Percentiles rank a stretch among this genome's conserved stretches.
Conservation (phyloP, 768 basidiomycete species). For the Multifurca ochricompacta region DNA sequence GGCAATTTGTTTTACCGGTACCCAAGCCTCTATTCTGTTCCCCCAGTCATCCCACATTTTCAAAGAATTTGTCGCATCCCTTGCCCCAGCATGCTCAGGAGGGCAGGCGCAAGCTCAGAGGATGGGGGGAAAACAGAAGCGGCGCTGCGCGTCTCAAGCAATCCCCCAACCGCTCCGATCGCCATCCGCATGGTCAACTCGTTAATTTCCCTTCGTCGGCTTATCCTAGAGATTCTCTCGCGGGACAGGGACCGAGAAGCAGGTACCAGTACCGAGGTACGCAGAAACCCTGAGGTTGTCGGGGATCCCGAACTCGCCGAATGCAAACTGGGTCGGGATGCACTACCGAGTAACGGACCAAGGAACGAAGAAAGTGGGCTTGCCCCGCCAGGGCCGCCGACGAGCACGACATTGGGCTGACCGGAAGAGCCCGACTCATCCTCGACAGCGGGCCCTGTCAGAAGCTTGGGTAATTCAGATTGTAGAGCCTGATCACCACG, state of each 20-base stretch:
- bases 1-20: constrained; percentile 60
- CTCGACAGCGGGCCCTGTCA: constrained; percentile 30
- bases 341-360: constrained; percentile 21
- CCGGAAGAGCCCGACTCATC: constrained; percentile 26
- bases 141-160: constrained; percentile 37
- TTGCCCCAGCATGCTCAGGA: constrained; percentile 3
- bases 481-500: constrained; percentile 48
- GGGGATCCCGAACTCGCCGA: constrained; percentile 13
- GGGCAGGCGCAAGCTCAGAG: neutral
- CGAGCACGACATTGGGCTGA: constrained; percentile 40
- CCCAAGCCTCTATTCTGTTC: constrained; percentile 58
- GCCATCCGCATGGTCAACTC: constrained; percentile 81
- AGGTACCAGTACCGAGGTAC: constrained; percentile 65
- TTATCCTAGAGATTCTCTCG: constrained; percentile 52
- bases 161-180: constrained; percentile 65
- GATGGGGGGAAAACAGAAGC: constrained; percentile 16
- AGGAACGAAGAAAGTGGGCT: constrained; percentile 32
- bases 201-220: constrained; percentile 66
- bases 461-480: constrained; percentile 56
- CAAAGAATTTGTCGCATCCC: constrained; percentile 23
- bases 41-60: constrained; percentile 63
- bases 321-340: constrained; percentile 20
- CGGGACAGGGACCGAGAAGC: constrained; percentile 41
- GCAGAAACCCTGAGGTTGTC: constrained; percentile 44
- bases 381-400: constrained; percentile 37